Evolutionary conservation across 2,329 filamentous ascomycete genomes (phyloP).

Genomic region (Verticillium dahliae): DNA sequence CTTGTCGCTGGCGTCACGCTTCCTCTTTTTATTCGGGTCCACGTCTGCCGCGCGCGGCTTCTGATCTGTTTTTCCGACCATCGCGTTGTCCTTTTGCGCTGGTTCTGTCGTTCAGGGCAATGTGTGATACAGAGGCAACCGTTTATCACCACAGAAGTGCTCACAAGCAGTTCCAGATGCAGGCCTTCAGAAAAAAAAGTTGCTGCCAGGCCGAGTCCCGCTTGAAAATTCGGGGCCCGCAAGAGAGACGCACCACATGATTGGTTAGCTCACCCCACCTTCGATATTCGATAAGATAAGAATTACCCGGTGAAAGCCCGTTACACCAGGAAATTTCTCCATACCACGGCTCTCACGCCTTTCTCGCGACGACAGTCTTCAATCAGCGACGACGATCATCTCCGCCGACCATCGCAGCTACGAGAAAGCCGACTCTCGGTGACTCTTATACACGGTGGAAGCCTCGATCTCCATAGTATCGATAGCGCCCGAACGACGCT

Average conservation of each 20-base stretch:
- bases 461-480: background rate
- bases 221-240: conserved; percentile 13
- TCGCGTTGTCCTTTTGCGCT: conserved; percentile 13
- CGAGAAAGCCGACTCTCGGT: background rate
- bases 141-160: background rate
- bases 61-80: conserved; percentile 26
- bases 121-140: background rate
- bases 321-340: conserved; percentile 8
- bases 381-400: background rate
- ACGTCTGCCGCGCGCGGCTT: conserved; percentile 23
- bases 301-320: conserved; percentile 4
- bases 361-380: background rate
- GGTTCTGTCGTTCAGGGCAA: background rate
- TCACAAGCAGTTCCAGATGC: conserved; percentile 1
- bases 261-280: conserved; percentile 3
- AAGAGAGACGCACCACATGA: background rate
- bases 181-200: conserved; percentile 10
- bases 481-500: background rate
- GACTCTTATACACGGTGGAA: background rate
- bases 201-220: conserved; percentile 6
- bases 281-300: conserved; percentile 10
- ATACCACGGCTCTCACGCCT: background rate
- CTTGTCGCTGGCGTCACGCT: conserved; percentile 35
- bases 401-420: background rate
- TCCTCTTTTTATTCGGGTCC: conserved; percentile 35